Evolutionary conservation across 179 eudicot genomes (phyloP), one percentile per base, ranked within the genome.

Genomic region (Spergularia azorica): DNA sequence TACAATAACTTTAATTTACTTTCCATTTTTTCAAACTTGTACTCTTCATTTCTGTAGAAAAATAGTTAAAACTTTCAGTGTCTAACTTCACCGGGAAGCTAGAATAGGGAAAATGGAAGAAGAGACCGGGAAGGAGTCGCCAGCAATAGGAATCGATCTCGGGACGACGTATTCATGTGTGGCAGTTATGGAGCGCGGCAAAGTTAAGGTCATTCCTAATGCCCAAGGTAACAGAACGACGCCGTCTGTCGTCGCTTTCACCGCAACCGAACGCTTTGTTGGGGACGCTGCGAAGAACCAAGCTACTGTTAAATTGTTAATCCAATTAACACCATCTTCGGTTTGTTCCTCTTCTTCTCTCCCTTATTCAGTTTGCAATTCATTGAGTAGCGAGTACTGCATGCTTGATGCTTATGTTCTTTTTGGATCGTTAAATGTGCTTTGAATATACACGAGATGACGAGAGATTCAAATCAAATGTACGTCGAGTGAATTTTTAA

Each of bases 251-350:
- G 72, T 76, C 3, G 57, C 79, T 0, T 76, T 76, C 9, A 56
- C 72, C 0, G 13, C 7, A 41, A 15, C 48, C 5, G 70, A 63
- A 5, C 46, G 62, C 13, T 18, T 74, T n/a, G 11, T 74, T 51
- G 77, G 77, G 6, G 77, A 74, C 2, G 61, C 70, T 38, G 77
- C 70, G 4, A 50, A 11, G 13, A 76, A 67, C 12, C 64, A 66
- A 57, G 20, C 26, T 13, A 6, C 54, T n/a, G n/a, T n/a, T n/a
- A n/a, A n/a, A n/a, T n/a, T 0, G 2, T 8, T 0, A 76, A 67
- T 14, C 65, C 79, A 20, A 1, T 41, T 4, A 77, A 82, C 58
- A 65, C 83, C 18, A 79, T 82, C 48, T 82, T 78, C 63, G 85
- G 85, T 26, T 26, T 63, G 43, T 32, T 32, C 10, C 12, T 39